phyloP scores from a whole-genome alignment of 139 green algal genomes.

The Chlorella vulgaris region DNA sequence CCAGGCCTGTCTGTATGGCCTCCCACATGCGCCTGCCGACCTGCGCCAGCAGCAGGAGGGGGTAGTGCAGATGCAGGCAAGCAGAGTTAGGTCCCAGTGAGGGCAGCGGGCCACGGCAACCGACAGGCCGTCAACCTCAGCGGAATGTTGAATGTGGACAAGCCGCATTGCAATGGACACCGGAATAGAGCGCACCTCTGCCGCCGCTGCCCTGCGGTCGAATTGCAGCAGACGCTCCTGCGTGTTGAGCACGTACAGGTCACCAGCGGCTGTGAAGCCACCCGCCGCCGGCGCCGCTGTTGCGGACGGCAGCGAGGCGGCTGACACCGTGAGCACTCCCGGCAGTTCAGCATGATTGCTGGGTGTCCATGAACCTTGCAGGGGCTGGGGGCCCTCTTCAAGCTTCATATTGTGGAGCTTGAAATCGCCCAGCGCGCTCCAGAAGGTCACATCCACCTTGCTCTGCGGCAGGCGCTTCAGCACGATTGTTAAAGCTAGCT shows the following conservation, averaged over 20 bases:
- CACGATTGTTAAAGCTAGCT: not conserved
- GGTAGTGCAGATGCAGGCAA: no score
- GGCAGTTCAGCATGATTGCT: constrained; percentile 29
- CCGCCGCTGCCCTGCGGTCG: constrained; percentile 43
- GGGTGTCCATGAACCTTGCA: constrained; percentile 36
- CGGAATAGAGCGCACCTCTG: no score
- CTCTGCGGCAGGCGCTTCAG: constrained; percentile 71
- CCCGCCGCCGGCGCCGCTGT: not conserved
- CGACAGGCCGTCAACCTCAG: not conserved
- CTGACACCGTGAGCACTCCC: constrained; percentile 2
- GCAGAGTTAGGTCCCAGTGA: not conserved
- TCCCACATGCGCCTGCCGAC: constrained; percentile 60
- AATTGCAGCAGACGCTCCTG: constrained; percentile 67
- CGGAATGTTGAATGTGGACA: no score
- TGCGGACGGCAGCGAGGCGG: constrained; percentile 2
- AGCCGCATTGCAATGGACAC: no score
- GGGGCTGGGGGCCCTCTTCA: constrained; percentile 51
- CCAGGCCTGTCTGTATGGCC: constrained; percentile 64
- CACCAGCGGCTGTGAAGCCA: constrained; percentile 25
- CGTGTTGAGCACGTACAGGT: constrained; percentile 80
- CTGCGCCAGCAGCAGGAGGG: constrained; percentile 16
- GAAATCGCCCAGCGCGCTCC: constrained; percentile 67
- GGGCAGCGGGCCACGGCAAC: not conserved
- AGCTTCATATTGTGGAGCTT: constrained; percentile 75
- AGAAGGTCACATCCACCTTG: constrained; percentile 83